phyloP scores from a whole-genome alignment of 2,329 filamentous ascomycete genomes.

The Alternaria brassicicola region DNA sequence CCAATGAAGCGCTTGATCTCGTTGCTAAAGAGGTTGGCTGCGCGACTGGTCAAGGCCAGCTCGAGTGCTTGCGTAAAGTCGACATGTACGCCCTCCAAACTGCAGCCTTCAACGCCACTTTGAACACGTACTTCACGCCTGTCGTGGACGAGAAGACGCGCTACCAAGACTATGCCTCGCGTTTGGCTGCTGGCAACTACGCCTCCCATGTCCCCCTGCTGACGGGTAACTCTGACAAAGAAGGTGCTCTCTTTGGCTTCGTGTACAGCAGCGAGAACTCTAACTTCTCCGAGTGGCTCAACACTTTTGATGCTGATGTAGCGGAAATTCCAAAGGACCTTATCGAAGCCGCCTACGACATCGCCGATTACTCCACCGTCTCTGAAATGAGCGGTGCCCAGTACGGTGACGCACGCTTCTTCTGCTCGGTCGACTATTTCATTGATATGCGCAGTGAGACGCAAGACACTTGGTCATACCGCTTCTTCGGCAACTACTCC shows the following conservation, averaged over 20 bases:
- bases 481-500: slow-evolving; percentile 53
- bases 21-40: slow-evolving; percentile 34
- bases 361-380: slow-evolving; percentile 46
- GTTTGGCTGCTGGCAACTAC: slow-evolving; percentile 34
- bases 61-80: slow-evolving; percentile 29
- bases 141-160: slow-evolving; percentile 31
- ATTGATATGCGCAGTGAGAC: slow-evolving; percentile 47
- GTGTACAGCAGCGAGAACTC: slow-evolving; percentile 36
- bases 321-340: slow-evolving; percentile 46
- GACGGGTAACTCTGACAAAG: slow-evolving; percentile 36
- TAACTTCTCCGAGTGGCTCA: slow-evolving; percentile 53
- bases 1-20: slow-evolving; percentile 29
- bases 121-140: slow-evolving; percentile 35
- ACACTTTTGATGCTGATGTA: slow-evolving; percentile 52
- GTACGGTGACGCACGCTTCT: slow-evolving; percentile 55
- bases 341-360: slow-evolving; percentile 45
- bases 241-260: slow-evolving; percentile 33
- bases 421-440: slow-evolving; percentile 48
- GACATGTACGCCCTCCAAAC: slow-evolving; percentile 33
- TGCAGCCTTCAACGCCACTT: slow-evolving; percentile 31
- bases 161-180: slow-evolving; percentile 27
- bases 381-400: slow-evolving; percentile 53
- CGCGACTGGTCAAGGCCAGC: slow-evolving; percentile 24
- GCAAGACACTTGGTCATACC: slow-evolving; percentile 54
- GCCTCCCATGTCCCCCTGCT: slow-evolving; percentile 35